Evolutionary conservation across 768 basidiomycete genomes (phyloP).

Genomic region (Botryobasidium botryosum): DNA sequence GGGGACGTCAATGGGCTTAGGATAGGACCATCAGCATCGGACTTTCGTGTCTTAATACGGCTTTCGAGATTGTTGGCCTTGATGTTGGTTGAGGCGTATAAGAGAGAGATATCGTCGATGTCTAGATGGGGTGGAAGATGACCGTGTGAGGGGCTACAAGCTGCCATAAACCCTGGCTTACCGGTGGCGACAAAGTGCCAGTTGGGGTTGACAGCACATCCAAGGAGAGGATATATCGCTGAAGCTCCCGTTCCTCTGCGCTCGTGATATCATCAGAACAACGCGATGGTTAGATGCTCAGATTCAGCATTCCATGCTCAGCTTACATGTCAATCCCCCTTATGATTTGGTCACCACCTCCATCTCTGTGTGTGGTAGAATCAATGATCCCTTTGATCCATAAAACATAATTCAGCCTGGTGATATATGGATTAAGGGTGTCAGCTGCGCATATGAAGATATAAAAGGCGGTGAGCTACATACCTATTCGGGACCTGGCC

Average conservation of each 20-base stretch:
- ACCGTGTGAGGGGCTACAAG: background rate
- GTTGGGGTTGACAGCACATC: slow-evolving; percentile 31
- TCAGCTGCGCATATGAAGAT: background rate
- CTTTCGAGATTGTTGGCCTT: slow-evolving; percentile 34
- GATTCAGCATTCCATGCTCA: background rate
- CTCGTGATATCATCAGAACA: background rate
- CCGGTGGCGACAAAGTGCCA: slow-evolving; percentile 62
- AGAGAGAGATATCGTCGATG: slow-evolving; percentile 45
- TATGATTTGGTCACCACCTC: slow-evolving; percentile 15
- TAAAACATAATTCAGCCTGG: slow-evolving; percentile 75
- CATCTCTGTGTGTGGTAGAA: slow-evolving; percentile 13
- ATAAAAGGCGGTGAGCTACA: background rate
- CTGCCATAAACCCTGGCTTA: slow-evolving; percentile 14
- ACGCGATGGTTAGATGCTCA: background rate
- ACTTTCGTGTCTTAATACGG: slow-evolving; percentile 31
- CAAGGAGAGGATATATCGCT: slow-evolving; percentile 74
- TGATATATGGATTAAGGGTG: background rate
- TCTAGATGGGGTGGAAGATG: slow-evolving; percentile 28
- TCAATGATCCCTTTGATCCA: slow-evolving; percentile 61
- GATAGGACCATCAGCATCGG: slow-evolving; percentile 25
- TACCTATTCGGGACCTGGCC: slow-evolving; percentile 60
- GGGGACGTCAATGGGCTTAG: slow-evolving; percentile 30
- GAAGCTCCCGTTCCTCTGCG: slow-evolving; percentile 79
- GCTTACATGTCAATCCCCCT: slow-evolving; percentile 59
- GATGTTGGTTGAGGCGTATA: slow-evolving; percentile 41